Base-by-base conservation (phyloP, 116 monocot genomes). In the Phalaenopsis hybrid region DNA sequence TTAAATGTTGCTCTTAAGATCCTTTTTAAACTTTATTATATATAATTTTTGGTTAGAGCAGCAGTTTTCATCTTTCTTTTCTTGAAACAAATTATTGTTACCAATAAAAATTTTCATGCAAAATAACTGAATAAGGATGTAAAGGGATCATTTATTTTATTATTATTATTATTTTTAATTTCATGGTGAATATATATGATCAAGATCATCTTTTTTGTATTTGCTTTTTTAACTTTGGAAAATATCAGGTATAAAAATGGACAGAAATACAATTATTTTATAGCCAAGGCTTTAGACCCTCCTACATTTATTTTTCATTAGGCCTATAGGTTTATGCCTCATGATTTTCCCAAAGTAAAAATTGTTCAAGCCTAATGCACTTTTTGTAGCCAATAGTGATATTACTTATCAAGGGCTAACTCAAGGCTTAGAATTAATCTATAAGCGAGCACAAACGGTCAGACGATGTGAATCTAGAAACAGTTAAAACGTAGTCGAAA, bases 311-410 rank as follows among this genome's bases (percentile, higher is more conserved):
- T 95, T 41, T 88, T 86, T 80, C 78, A 81, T 52, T 37, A 91
- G 89, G 82, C 90, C 93, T 79, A 93, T 81, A 74, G 87, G 91
- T 49, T 76, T 93, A 37, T 91, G 93, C 51, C 88, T 93, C n/a
- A 84, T 85, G 43, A 76, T 79, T 80, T 23, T 37, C 48, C 79
- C 77, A 59, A 89, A 68, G 61, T 93, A 85, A 88, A 93, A 49
- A 75, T 49, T 46, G 10, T 48, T 23, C 2, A 3, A 31, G 55
- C 50, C 15, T 76, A 74, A 81, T 67, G 80, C 18, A 23, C 51
- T 67, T 57, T 61, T 65, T 41, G n/a, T 63, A 57, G 28, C 31
- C 48, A 75, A n/a, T 76, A 82, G 84, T 44, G 78, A 82, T 78
- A 61, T 18, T 0, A 37, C 58, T 4, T 72, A 69, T n/a, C 5